Evolutionary conservation across 345 rosid genomes (phyloP).

Genomic region (Corymbia maculata): DNA sequence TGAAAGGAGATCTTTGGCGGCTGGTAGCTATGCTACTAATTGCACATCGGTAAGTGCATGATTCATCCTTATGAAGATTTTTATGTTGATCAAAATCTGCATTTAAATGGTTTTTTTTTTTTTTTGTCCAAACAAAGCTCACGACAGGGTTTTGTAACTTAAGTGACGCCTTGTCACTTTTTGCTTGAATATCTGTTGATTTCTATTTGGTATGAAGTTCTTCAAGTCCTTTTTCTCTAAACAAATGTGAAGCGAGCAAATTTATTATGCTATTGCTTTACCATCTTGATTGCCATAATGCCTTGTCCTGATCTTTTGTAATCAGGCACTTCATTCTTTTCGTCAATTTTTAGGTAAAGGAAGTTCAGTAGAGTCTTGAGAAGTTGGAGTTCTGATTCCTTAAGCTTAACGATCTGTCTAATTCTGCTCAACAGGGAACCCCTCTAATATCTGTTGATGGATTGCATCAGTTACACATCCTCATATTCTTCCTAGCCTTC

Average conservation of each 20-base stretch:
- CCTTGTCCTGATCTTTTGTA: background rate
- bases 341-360: background rate
- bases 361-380: background rate
- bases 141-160: conserved; percentile 32
- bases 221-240: background rate
- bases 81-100: background rate
- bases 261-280: background rate
- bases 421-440: background rate
- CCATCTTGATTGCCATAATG: background rate
- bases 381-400: background rate
- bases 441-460: conserved; percentile 67
- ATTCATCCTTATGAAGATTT: background rate
- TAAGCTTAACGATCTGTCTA: background rate
- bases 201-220: background rate
- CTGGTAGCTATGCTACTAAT: conserved; percentile 7
- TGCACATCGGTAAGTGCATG: conserved; percentile 45
- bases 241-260: background rate
- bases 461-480: conserved; percentile 81
- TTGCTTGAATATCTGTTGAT: background rate
- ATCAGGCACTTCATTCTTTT: background rate
- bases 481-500: conserved; percentile 87
- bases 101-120: background rate
- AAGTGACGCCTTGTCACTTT: background rate
- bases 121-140: background rate
- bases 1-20: conserved; percentile 40